Base-by-base conservation (phyloP, 352 stramenopile species). In the Phytophthora lateralis region DNA sequence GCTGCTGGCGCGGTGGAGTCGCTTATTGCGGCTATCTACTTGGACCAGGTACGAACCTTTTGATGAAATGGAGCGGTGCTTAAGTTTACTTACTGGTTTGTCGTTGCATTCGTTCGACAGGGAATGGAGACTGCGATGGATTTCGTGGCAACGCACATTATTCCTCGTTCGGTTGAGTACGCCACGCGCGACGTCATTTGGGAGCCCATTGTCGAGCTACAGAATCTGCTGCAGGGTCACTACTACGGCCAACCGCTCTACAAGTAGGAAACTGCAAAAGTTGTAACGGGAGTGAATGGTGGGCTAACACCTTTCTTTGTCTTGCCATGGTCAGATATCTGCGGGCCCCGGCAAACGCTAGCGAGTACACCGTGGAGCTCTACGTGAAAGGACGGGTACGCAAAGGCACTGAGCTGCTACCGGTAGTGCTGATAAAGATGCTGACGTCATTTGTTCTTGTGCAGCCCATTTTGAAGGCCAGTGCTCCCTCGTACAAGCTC, bases 11-110 rank as follows among this genome's bases (percentile, higher is more conserved):
- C 82, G 1, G 63, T 95, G 14, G 84, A 95, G 47, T 70, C 84
- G n/a, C 62, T 93, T 20, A 91, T 93, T 72, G 84, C 78, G 1
- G 84, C 82, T 0, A 69, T 93, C 15, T 93, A 93, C 59, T 41
- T 93, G 20, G 84, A 93, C 37, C 78, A 92, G 73, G 67, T 72
- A 50, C 17, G 38, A 44, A 27, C 17, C 3, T 2, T 51, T 55
- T 42, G 8, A 24, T 50, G 14, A 58, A 32, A 34, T 26, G 21
- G 32, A 27, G 21, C 29, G 30, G 30, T 47, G 14, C 4, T 26
- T 12, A 4, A 21, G 4, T 11, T 8, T 44, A 12, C 17, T 44
- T 6, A 44, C 14, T n/a, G 24, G 38, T 14, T 44, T 44, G 10
- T 41, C 26, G 21, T 6, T 42, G 21, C 17, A 3, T 30, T 26